A percentile compares a stretch with the other conserved stretches of the same genome.
phyloP scores from a whole-genome alignment of 1,284 basidiomycete genomes.

The Ceratobasidium sp. region DNA sequence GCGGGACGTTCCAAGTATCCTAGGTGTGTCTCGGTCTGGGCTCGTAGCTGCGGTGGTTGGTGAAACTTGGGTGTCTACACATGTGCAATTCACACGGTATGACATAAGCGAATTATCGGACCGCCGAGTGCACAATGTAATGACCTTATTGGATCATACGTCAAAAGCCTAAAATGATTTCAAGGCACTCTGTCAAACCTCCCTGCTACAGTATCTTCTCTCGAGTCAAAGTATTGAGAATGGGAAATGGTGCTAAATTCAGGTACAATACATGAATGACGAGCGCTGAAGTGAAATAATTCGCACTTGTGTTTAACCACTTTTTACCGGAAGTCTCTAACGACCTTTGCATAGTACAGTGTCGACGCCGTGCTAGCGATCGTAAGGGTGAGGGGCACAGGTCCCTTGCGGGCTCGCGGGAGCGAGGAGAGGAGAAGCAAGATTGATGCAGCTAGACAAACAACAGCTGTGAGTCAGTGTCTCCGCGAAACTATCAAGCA shows the following conservation, averaged over 20 bases:
- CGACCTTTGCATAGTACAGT: slow-evolving; percentile 73
- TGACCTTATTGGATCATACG: no score
- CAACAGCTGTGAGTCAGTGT: not conserved
- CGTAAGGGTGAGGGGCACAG: slow-evolving; percentile 73
- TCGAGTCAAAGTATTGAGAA: not conserved
- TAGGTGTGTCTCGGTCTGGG: not conserved
- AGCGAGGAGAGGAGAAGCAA: slow-evolving; percentile 78
- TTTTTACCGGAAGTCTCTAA: slow-evolving; percentile 54
- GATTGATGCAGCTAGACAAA: slow-evolving; percentile 70
- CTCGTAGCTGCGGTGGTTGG: not conserved
- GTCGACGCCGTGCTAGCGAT: slow-evolving; percentile 66
- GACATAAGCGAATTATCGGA: slow-evolving; percentile 18
- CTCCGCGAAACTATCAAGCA: slow-evolving; percentile 17
- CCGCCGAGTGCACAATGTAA: not conserved
- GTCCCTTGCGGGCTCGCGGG: slow-evolving; percentile 76
- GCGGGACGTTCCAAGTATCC: no score
- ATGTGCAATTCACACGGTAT: slow-evolving; percentile 28
- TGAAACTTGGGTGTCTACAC: slow-evolving; percentile 17
- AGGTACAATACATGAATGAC: not conserved
- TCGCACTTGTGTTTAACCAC: not conserved
- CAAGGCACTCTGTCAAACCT: no score
- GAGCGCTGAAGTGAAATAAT: slow-evolving; percentile 2
- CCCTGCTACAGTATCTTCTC: not conserved
- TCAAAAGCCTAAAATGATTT: no score
- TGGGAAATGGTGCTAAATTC: not conserved